phyloP scores from a whole-genome alignment of 805 yeast genomes.

The Nakazawaea ernobii region DNA sequence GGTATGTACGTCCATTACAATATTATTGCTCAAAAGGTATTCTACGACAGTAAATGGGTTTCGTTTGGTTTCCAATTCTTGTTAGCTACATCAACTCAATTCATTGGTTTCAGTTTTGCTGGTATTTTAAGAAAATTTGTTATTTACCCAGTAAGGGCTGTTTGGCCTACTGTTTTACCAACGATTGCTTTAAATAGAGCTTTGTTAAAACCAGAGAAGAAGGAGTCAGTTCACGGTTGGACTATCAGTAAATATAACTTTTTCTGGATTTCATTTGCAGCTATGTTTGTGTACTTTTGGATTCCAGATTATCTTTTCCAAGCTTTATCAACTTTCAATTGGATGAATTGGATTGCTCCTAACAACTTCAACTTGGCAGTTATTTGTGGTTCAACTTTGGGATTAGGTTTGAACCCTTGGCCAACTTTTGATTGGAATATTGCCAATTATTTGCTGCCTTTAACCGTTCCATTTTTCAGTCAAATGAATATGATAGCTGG shows the following conservation, averaged over 20 bases:
- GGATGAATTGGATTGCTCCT: slow-evolving; percentile 58
- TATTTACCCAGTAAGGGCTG: slow-evolving; percentile 43
- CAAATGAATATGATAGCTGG: slow-evolving; percentile 28
- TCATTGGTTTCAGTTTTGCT: slow-evolving; percentile 64
- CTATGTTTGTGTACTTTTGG: slow-evolving; percentile 39
- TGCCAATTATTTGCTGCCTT: slow-evolving; percentile 21
- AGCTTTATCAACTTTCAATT: slow-evolving; percentile 39
- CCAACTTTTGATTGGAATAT: slow-evolving; percentile 51
- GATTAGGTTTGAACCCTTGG: slow-evolving; percentile 49
- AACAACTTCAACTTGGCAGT: slow-evolving; percentile 39
- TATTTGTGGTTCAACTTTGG: slow-evolving; percentile 41
- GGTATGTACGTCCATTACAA: slow-evolving; percentile 29
- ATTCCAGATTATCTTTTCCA: slow-evolving; percentile 36
- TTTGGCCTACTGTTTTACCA: slow-evolving; percentile 52
- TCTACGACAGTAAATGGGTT: slow-evolving; percentile 30
- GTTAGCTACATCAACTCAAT: slow-evolving; percentile 49
- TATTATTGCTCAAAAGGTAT: slow-evolving; percentile 26
- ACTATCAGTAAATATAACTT: slow-evolving; percentile 28
- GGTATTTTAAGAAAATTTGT: slow-evolving; percentile 55
- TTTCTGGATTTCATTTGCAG: slow-evolving; percentile 23
- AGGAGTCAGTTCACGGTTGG: slow-evolving; percentile 28
- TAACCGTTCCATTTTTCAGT: slow-evolving; percentile 40
- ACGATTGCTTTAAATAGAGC: slow-evolving; percentile 44
- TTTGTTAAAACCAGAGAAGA: slow-evolving; percentile 30
- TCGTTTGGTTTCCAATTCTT: slow-evolving; percentile 48